Evolutionary conservation across 163 green algal species (phyloP).

Genomic region (Smithsoniella earleae): DNA sequence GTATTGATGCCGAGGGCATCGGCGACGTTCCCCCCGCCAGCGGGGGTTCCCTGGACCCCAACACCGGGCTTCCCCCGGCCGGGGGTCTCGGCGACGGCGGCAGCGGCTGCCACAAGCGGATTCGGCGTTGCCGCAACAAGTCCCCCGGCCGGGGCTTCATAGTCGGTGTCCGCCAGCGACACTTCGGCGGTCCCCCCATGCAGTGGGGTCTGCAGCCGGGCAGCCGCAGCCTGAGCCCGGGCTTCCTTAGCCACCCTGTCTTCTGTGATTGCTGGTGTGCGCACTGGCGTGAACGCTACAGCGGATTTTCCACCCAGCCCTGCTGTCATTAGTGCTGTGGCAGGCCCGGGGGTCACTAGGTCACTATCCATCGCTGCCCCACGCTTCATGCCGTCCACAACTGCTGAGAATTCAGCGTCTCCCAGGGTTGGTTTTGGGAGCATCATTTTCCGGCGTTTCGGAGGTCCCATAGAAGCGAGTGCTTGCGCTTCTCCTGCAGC

Average conservation of each 20-base stretch:
- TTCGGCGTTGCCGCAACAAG: constrained; percentile 52
- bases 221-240: not conserved
- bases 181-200: not conserved
- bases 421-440: not conserved
- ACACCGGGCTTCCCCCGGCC: too few relatives aligned
- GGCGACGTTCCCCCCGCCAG: constrained; percentile 9
- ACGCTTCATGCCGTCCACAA: constrained; percentile 11
- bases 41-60: constrained; percentile 31
- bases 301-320: too few relatives aligned
- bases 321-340: constrained; percentile 12
- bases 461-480: constrained; percentile 36
- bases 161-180: constrained; percentile 19
- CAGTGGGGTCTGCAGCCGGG: not conserved
- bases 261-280: constrained; percentile 13
- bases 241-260: not conserved
- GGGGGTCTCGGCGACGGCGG: constrained; percentile 34
- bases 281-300: too few relatives aligned
- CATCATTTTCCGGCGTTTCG: not conserved
- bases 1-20: constrained; percentile 29
- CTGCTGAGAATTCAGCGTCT: not conserved
- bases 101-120: constrained; percentile 44
- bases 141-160: not conserved
- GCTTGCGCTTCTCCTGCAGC: constrained; percentile 46
- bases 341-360: not conserved
- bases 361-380: not conserved